Evolutionary conservation across 257 asterid species (phyloP), one percentile per base, ranked within the genome.

Genomic region (Orobanche coerulescens): DNA sequence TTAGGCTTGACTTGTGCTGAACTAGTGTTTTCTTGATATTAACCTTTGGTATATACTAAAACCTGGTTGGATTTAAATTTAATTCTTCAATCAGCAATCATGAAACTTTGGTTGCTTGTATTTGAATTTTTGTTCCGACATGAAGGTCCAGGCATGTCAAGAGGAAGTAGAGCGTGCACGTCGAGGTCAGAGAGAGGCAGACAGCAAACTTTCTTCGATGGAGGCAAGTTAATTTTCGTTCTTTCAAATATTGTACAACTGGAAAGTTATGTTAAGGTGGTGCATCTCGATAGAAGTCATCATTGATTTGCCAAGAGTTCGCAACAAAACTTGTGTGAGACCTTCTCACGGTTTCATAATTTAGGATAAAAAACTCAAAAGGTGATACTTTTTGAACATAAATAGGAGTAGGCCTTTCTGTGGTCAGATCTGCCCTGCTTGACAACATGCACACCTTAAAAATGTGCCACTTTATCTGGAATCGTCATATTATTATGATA

Each of bases 121-220:
- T 72, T 70, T 76, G 46, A 72, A 71, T 59, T 58, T 19, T 69
- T 62, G 18, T 69, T 61, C 62, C 42, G 67, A 67, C 63, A 71
- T 74, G 79, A 78, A 90, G 95, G 80, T 82, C 71, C 97, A 94
- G 80, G 96, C 96, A 73, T 84, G 94, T 97, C 97, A 94, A 77
- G 97, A 87, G 75, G 99, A 94, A 84, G 95, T 94, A 78, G 99
- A 90, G 83, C 97, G 96, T 57, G 88, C 97, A 10, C 97, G 96
- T 64, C 87, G 79, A 73, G 76, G 90, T 75, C 99, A 94, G 75
- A 82, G 99, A 76, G 99, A 94, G 75, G 96, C 97, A 69, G 99
- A 94, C 78, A 83, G 78, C 77, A 94, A 87, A 69, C 84, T 87
- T 77, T 83, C 97, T 61, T 82, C 90, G 26, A 81, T 83, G 84